Base-by-base conservation (phyloP, 2,329 filamentous ascomycete species). In the Colletotrichum limetticola region DNA sequence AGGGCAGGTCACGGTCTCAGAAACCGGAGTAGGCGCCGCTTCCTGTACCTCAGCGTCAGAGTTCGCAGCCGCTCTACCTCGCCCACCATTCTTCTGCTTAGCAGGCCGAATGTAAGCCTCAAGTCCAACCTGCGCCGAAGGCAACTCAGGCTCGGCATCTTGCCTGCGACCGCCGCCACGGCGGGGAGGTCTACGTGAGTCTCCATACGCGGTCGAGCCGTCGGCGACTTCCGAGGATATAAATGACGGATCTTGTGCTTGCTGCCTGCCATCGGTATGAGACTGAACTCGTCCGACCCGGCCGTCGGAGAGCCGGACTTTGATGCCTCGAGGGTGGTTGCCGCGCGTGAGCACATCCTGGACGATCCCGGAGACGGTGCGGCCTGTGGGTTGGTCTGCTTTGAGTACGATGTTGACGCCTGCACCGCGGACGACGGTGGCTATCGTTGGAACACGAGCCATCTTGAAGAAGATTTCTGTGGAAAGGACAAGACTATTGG, bases 321-420 rank as follows among this genome's bases (percentile, higher is more conserved):
- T 96, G 83, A 95, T 94, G 46, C 94, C 94, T 11, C 92, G 88
- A 3, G 93, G 92, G 77, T 96, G 94, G 76, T 95, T 90, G 30
- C 93, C 92, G 1, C 89, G 85, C 2, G 93, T 95, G 60, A 96
- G 85, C 0, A 95, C 81, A 58, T 94, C 89, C 65, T 87, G 86
- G 1, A 96, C 90, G 5, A 86, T 81, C 28, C 94, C 94, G 57
- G 86, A 84, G 1, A 94, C 93, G 77, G 94, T 91, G 58, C 88
- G 88, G 7, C 93, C 94, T 0, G 93, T 95, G 1, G 89, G 89
- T 79, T 96, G 94, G 81, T 96, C 93, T 74, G 88, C 86, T 78
- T 96, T 96, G 37, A 95, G 86, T 1, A 95, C 86, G 68, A 96
- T 94, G 61, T 91, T 93, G 66, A 95, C 94, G 4, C 79, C 75